phyloP scores from a whole-genome alignment of 352 stramenopile species.

The Peronosclerospora sorghi region DNA sequence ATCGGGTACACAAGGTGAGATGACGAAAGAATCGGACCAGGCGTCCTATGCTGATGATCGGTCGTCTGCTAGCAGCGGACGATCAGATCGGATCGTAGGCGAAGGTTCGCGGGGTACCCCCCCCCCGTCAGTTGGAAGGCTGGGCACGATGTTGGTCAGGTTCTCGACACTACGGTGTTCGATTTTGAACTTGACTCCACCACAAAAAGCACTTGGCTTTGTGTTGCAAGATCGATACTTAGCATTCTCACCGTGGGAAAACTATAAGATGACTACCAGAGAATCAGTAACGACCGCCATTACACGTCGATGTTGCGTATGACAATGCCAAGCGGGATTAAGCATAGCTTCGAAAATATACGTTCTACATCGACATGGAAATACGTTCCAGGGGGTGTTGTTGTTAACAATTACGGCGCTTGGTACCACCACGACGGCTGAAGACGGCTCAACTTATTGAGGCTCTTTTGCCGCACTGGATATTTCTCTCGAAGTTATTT shows the following conservation, averaged over 20 bases:
- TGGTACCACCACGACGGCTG: slow-evolving; percentile 1
- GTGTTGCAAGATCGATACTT: slow-evolving; percentile 7
- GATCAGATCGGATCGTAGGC: too few species aligned
- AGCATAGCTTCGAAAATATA: slow-evolving; percentile 12
- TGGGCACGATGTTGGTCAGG: too few species aligned
- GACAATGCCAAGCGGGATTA: background rate
- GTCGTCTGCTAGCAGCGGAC: too few species aligned
- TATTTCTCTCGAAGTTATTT: slow-evolving; percentile 9
- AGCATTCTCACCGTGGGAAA: slow-evolving; percentile 20
- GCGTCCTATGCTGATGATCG: too few species aligned
- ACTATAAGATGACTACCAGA: slow-evolving; percentile 7
- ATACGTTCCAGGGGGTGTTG: slow-evolving; percentile 14
- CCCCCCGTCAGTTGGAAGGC: too few species aligned
- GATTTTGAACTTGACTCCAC: too few species aligned
- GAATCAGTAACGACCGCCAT: slow-evolving; percentile 12
- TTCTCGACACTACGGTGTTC: too few species aligned
- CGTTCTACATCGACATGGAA: slow-evolving; percentile 24
- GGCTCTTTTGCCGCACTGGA: slow-evolving; percentile 6
- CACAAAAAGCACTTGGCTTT: slow-evolving; percentile 12
- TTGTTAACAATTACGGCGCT: background rate
- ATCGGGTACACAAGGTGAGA: too few species aligned
- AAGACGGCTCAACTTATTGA: background rate
- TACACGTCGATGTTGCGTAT: slow-evolving; percentile 1
- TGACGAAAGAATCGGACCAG: too few species aligned
- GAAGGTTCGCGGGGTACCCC: too few species aligned